Conservation (phyloP, 495 filamentous ascomycete species). For the Aspergillus sclerotioniger region DNA sequence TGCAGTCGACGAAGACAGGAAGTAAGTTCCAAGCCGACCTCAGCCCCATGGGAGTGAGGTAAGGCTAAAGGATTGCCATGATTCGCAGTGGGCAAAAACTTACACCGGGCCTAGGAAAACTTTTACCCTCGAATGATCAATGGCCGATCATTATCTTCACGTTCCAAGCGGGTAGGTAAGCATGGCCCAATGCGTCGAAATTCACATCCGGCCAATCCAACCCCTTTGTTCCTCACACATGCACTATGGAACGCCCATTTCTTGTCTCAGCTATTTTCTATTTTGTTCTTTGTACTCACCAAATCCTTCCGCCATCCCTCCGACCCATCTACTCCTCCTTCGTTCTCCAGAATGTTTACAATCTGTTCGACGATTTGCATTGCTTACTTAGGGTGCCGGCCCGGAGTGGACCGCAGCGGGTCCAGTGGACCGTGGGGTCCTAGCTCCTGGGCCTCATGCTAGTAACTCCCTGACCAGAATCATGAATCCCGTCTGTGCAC, state of each 20-base stretch:
- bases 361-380: conserved; percentile 13
- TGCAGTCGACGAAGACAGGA: no score
- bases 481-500: conserved; percentile 11
- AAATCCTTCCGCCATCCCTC: not conserved
- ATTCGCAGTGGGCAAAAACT: not conserved
- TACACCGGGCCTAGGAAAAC: conserved; percentile 8
- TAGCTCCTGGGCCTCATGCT: conserved; percentile 23
- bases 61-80: conserved; percentile 10
- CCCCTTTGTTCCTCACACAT: not conserved
- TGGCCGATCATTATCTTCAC: conserved; percentile 16
- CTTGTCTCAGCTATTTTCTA: not conserved
- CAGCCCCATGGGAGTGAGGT: no score
- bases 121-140: conserved; percentile 13
- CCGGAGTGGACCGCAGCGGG: conserved; percentile 30
- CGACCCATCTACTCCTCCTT: not conserved
- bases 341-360: not conserved
- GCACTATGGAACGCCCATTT: not conserved
- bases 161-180: not conserved
- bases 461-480: no score
- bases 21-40: no score
- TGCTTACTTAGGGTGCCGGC: conserved; percentile 30
- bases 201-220: not conserved
- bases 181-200: not conserved
- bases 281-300: not conserved
- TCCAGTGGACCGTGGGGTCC: conserved; percentile 28